phyloP scores from a whole-genome alignment of 208 protist species.

The Blastocrithidia nonstop region DNA sequence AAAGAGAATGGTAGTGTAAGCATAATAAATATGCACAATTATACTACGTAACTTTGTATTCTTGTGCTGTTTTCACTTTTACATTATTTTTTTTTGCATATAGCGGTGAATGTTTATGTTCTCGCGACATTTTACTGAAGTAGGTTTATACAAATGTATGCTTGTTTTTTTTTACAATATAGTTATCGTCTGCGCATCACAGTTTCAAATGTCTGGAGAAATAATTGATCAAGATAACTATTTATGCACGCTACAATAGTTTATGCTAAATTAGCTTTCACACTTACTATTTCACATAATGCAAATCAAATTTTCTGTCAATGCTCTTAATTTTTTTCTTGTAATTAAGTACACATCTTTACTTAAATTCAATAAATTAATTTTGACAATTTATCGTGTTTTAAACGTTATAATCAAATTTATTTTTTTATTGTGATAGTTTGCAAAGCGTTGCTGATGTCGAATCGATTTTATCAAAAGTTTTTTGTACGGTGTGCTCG shows the following conservation, averaged over 20 bases:
- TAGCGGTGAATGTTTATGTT: not conserved
- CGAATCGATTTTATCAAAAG: slow-evolving; percentile 67
- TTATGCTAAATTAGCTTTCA: too few relatives aligned
- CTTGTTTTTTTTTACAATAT: not conserved
- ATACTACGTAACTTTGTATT: not conserved
- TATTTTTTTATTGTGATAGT: not conserved
- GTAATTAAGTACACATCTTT: too few relatives aligned
- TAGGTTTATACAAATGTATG: slow-evolving; percentile 1
- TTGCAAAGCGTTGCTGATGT: not conserved
- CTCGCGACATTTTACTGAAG: not conserved
- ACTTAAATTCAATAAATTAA: too few relatives aligned
- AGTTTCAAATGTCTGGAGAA: too few relatives aligned
- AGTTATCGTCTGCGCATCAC: not conserved
- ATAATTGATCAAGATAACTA: too few relatives aligned
- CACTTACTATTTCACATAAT: too few relatives aligned
- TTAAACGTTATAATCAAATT: too few relatives aligned
- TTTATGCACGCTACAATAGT: too few relatives aligned
- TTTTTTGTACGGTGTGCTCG: slow-evolving; percentile 57
- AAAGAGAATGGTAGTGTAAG: slow-evolving; percentile 25
- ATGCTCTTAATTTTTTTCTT: too few relatives aligned
- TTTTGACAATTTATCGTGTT: too few relatives aligned
- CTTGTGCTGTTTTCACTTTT: not conserved
- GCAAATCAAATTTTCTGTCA: too few relatives aligned
- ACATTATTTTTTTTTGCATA: not conserved
- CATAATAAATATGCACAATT: not conserved